Percentiles rank a stretch among this genome's conserved stretches.
Conservation (phyloP, 441 rosid species). For the Erodium texanum region DNA sequence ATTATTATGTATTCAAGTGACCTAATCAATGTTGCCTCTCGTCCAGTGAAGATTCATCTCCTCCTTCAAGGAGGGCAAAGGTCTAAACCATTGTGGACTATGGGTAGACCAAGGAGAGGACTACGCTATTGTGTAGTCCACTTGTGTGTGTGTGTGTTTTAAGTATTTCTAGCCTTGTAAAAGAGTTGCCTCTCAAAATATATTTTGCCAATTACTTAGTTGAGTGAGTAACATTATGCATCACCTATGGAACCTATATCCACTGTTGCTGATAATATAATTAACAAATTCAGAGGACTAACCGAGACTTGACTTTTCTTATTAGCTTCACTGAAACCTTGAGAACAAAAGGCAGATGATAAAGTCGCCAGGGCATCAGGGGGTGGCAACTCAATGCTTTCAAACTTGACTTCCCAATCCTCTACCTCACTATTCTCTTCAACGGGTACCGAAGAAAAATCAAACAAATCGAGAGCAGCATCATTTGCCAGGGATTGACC, state of each 20-base stretch:
- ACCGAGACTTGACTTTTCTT: neutral
- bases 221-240: neutral
- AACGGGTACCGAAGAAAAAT: neutral
- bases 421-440: neutral
- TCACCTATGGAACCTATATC: neutral
- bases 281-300: neutral
- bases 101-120: no score
- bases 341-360: neutral
- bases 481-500: neutral
- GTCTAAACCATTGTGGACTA: neutral
- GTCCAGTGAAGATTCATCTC: neutral
- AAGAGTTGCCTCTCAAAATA: neutral
- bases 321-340: neutral
- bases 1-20: neutral
- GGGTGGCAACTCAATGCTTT: neutral
- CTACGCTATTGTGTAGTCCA: neutral
- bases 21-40: neutral
- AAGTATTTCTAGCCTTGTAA: neutral
- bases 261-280: neutral
- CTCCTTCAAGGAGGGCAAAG: neutral
- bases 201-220: neutral
- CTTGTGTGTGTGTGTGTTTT: neutral
- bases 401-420: neutral
- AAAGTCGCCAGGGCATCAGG: neutral
- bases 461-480: neutral